A percentile compares a stretch with the other conserved stretches of the same genome.
Conservation (phyloP, 2,329 filamentous ascomycete species). For the Botryotinia globosa region DNA sequence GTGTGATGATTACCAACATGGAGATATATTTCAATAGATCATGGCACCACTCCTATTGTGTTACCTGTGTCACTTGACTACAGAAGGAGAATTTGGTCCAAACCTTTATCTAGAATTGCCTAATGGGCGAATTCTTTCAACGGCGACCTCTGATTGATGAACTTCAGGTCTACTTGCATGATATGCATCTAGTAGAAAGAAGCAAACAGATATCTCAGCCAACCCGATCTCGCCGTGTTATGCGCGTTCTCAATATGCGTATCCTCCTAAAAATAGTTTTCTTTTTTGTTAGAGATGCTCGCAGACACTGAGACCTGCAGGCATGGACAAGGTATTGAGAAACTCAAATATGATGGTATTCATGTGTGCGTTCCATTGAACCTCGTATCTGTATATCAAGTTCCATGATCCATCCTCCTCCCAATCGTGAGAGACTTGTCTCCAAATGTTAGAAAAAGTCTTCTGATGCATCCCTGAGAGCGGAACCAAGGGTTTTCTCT, state of each 20-base stretch:
- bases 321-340: neutral
- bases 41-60: neutral
- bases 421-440: neutral
- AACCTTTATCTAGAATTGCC: neutral
- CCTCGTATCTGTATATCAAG: constrained; percentile 14
- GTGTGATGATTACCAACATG: neutral
- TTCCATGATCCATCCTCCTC: neutral
- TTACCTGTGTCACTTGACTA: neutral
- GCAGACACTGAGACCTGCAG: constrained; percentile 16
- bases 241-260: constrained; percentile 3
- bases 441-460: neutral
- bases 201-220: constrained; percentile 15
- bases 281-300: constrained; percentile 3
- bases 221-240: neutral
- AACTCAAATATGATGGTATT: constrained; percentile 11
- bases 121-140: neutral
- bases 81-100: neutral
- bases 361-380: neutral
- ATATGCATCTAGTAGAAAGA: neutral
- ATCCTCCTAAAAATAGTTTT: neutral
- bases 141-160: neutral
- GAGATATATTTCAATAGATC: constrained; percentile 1
- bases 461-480: neutral
- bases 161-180: neutral
- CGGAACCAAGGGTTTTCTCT: neutral